Percentiles rank a stretch among this genome's conserved stretches.
Conservation (phyloP, 108 stramenopile species). For the Cylindrotheca fusiformis region DNA sequence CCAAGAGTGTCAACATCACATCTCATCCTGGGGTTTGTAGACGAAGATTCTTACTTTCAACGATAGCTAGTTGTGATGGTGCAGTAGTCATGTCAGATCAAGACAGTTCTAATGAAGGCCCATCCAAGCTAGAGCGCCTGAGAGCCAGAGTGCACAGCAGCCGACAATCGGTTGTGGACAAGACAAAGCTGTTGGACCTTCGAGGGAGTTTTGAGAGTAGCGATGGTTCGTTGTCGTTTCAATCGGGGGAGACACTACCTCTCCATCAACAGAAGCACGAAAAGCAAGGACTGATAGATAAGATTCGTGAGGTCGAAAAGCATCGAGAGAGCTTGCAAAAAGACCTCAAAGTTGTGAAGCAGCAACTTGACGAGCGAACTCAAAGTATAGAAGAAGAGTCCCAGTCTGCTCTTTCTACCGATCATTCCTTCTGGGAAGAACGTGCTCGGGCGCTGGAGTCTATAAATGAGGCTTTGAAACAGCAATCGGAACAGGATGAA, state of each 20-base stretch:
- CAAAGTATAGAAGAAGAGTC: not conserved
- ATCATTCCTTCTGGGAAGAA: no score
- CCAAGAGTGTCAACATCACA: no score
- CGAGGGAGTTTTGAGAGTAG: not conserved
- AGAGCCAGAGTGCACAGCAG: not conserved
- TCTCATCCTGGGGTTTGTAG: no score
- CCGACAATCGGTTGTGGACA: not conserved
- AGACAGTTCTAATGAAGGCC: no score
- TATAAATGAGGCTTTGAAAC: not conserved
- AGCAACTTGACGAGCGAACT: not conserved
- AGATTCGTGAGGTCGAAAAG: not conserved
- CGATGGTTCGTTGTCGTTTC: not conserved
- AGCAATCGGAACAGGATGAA: not conserved
- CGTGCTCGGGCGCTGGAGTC: not conserved
- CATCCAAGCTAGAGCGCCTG: not conserved
- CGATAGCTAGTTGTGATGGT: no score
- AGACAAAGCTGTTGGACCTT: not conserved
- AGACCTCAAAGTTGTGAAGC: not conserved
- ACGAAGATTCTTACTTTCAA: no score
- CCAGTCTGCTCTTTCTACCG: not conserved
- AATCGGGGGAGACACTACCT: not conserved
- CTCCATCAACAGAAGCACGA: not conserved
- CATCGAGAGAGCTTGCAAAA: not conserved
- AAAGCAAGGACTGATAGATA: not conserved
- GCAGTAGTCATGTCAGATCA: no score